Conservation (phyloP, 352 stramenopile species). For the Salisapilia sapeloensis region DNA sequence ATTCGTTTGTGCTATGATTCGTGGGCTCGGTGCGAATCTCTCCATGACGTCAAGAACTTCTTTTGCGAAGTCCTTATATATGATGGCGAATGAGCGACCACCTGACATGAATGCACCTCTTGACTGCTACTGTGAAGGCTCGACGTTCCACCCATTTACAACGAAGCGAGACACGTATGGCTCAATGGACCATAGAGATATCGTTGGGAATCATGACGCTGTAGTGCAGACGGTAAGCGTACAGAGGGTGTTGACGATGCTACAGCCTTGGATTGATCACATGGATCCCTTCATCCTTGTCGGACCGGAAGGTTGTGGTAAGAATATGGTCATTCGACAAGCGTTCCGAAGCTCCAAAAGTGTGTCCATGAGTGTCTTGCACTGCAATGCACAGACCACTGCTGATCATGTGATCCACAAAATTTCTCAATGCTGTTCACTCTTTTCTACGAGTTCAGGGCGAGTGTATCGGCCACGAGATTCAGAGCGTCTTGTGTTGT, state of each 20-base stretch:
- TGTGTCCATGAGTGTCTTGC: constrained; percentile 68
- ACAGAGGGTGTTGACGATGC: constrained; percentile 74
- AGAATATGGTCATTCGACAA: constrained; percentile 90
- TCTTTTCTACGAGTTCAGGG: constrained; percentile 84
- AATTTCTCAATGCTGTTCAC: constrained; percentile 84
- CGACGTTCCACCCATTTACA: constrained; percentile 49
- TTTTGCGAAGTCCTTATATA: constrained; percentile 84
- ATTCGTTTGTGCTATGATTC: constrained; percentile 85
- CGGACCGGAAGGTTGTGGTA: constrained; percentile 86
- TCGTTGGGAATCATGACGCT: constrained; percentile 14
- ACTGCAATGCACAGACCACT: constrained; percentile 91
- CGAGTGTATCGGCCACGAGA: constrained; percentile 88
- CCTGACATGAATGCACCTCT: constrained; percentile 76
- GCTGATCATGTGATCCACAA: constrained; percentile 91
- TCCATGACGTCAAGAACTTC: constrained; percentile 34
- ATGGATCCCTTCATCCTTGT: constrained; percentile 93
- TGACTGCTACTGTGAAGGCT: constrained; percentile 78
- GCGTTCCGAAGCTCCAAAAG: constrained; percentile 71
- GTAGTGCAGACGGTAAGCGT: constrained; percentile 70
- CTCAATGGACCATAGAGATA: constrained; percentile 33
- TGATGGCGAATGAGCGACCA: constrained; percentile 83
- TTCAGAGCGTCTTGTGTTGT: constrained; percentile 85
- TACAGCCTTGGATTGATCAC: constrained; percentile 84
- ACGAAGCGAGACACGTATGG: constrained; percentile 69
- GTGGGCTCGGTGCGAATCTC: constrained; percentile 87